phyloP scores from a whole-genome alignment of 345 rosid species.

The Gossypium ekmanianum region DNA sequence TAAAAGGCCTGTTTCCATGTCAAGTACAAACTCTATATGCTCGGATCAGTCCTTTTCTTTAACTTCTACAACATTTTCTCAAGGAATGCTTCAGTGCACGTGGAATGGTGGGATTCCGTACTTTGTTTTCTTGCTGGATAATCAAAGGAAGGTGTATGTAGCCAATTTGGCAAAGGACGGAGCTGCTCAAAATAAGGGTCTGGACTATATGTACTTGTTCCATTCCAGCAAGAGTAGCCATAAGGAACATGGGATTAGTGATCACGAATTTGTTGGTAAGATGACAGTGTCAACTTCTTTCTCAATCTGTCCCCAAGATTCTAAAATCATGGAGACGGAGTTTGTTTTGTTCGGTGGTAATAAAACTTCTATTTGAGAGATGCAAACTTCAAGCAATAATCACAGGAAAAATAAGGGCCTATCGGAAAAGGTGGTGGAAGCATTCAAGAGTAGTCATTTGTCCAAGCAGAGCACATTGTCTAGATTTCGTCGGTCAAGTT shows the following conservation, averaged over 20 bases:
- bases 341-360: constrained; percentile 61
- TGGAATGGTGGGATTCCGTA: constrained; percentile 66
- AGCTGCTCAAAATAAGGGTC: constrained; percentile 26
- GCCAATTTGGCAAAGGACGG: constrained; percentile 49
- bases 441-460: constrained; percentile 41
- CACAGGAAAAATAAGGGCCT: constrained; percentile 51
- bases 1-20: constrained; percentile 33
- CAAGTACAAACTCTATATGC: constrained; percentile 52
- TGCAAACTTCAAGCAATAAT: constrained; percentile 31
- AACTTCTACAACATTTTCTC: constrained; percentile 43
- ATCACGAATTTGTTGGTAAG: constrained; percentile 53
- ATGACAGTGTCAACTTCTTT: constrained; percentile 63
- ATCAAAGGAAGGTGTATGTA: constrained; percentile 55
- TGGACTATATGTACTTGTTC: constrained; percentile 55
- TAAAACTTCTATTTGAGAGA: constrained; percentile 31
- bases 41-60: constrained; percentile 53
- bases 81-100: constrained; percentile 72
- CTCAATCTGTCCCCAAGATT: constrained; percentile 38
- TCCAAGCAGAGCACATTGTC: constrained; percentile 59
- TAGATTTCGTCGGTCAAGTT: constrained; percentile 50
- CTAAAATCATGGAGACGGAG: constrained; percentile 60
- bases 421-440: constrained; percentile 65
- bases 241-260: constrained; percentile 34
- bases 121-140: constrained; percentile 77
- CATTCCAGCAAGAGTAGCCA: constrained; percentile 39